Evolutionary conservation across 2,329 filamentous ascomycete genomes (phyloP), one percentile per base, ranked within the genome.

Genomic region (Penicillium sp.): DNA sequence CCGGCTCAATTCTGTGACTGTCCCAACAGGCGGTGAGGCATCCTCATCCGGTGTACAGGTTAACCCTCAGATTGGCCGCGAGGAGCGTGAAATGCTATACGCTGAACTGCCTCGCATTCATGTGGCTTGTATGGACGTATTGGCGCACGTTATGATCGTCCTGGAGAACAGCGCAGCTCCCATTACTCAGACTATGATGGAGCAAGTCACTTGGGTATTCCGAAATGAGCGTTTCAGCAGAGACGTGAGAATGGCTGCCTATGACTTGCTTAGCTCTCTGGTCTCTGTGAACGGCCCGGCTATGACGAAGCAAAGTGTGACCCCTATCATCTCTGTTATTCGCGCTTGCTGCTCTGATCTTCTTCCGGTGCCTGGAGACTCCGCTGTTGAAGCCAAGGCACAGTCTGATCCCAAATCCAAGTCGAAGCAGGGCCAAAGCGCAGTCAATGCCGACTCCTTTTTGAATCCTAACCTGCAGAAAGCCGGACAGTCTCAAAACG

Each of bases 71-170:
- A 83, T 94, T 56, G 81, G 85, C 28, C 83, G 87, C 54, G 89
- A 95, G 44, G 92, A 96, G 71, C 86, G 87, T 54, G 90, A 95
- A 47, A 83, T 86, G 40, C 78, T 96, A 3, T 92, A 88, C 82
- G 75, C 81, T 42, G 77, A 83, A 16, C 78, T 96, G 10, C 89
- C 92, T 4, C 78, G 81, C 9, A 81, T 96, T 35, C 90, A 96
- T 64, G 72, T 85, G 13, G 84, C 87, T 13, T 81, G 83, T n/a
- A 74, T 95, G 48, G 71, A 81, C 20, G 71, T 95, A 1, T 72
- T 89, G 20, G 69, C 77, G 8, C 71, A 76, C 10, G 65, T 94
- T 41, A 67, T 83, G 20, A 69, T 77, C 48, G 80, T 87, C 10
- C 76, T 92, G 22, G 79, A 79, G 27, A 72, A 74, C 14, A 81